These are phyloP conservation scores for Ilyonectria destructans DNA, from an alignment of 2,329 filamentous ascomycete genomes.

Conservation along the genomic window DNA sequence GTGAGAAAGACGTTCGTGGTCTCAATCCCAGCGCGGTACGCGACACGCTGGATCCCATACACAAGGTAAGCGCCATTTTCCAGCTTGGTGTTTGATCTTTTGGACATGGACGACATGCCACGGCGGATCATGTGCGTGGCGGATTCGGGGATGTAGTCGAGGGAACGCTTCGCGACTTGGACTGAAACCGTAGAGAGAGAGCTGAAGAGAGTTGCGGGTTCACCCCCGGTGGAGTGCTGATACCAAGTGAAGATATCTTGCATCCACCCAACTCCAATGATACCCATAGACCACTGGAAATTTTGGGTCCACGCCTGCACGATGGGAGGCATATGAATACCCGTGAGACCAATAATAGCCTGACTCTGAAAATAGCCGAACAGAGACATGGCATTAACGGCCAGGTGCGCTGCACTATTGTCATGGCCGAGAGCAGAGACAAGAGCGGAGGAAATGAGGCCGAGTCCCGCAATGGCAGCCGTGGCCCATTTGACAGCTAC, in stretches of 20 bases:
- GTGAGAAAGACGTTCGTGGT: slow-evolving; percentile 94
- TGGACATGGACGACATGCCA: slow-evolving; percentile 67
- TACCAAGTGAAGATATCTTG: slow-evolving; percentile 96
- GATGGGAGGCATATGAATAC: slow-evolving; percentile 86
- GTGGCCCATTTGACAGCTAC: slow-evolving; percentile 91
- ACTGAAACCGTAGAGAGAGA: slow-evolving; percentile 83
- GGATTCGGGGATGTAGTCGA: slow-evolving; percentile 57
- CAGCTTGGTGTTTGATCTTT: slow-evolving; percentile 70
- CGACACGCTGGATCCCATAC: slow-evolving; percentile 89
- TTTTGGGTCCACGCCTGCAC: slow-evolving; percentile 96
- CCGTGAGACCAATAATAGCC: slow-evolving; percentile 89
- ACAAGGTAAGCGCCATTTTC: slow-evolving; percentile 74
- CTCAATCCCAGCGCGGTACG: slow-evolving; percentile 90
- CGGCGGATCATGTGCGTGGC: slow-evolving; percentile 67
- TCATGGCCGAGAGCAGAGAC: slow-evolving; percentile 92
- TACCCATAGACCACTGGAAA: slow-evolving; percentile 98
- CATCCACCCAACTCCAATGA: slow-evolving; percentile 88
- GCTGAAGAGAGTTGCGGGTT: slow-evolving; percentile 83
- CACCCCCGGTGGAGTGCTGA: slow-evolving; percentile 92
- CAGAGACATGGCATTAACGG: slow-evolving; percentile 91
- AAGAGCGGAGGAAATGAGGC: slow-evolving; percentile 87
- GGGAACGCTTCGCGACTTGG: slow-evolving; percentile 79
- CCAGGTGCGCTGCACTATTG: slow-evolving; percentile 94
- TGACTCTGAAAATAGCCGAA: slow-evolving; percentile 96
- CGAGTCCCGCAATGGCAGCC: slow-evolving; percentile 88